Evolutionary conservation across 2,329 filamentous ascomycete genomes (phyloP).

Genomic region (Alternaria sp.): DNA sequence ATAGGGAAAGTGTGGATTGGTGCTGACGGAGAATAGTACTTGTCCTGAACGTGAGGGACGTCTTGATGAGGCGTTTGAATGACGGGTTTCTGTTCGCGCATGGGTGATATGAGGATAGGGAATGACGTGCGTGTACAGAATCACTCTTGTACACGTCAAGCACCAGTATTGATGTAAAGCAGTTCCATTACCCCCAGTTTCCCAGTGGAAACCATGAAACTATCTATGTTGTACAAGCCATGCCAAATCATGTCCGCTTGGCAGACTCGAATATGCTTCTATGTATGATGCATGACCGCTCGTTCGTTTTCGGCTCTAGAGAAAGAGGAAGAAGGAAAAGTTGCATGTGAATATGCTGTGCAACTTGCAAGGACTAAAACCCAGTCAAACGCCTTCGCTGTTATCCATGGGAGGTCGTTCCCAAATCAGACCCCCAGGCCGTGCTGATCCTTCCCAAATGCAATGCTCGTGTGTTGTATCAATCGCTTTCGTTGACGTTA

Average conservation of each 20-base stretch:
- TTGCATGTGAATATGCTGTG: neutral
- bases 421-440: conserved; percentile 10
- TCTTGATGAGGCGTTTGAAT: neutral
- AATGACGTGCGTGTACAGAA: neutral
- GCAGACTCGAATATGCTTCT: neutral
- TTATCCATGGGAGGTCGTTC: conserved; percentile 5
- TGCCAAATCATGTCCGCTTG: neutral
- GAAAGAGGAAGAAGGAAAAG: neutral
- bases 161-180: neutral
- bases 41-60: neutral
- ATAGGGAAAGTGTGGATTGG: neutral
- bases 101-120: neutral
- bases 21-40: neutral
- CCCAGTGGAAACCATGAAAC: neutral
- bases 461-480: conserved; percentile 18
- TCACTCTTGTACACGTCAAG: too few relatives aligned
- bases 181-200: neutral
- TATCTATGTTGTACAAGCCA: neutral
- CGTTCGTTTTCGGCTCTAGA: neutral
- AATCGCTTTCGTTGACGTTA: conserved; percentile 10
- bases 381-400: conserved; percentile 20
- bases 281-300: neutral
- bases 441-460: conserved; percentile 16
- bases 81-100: neutral
- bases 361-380: conserved; percentile 1